Base-by-base conservation (phyloP, 257 asterid species). In the Avicennia marina region DNA sequence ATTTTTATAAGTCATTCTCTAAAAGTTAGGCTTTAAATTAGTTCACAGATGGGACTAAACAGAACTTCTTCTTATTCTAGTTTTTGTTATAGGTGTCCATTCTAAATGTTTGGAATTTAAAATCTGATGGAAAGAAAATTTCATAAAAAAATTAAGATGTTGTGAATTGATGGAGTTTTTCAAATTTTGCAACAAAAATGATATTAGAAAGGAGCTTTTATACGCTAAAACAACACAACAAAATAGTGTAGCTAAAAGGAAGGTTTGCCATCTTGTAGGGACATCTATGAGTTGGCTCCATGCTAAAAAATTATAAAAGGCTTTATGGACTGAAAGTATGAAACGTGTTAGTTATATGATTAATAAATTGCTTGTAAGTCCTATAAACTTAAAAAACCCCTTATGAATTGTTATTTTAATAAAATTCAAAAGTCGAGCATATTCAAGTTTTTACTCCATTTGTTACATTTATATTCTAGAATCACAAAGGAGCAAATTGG, bases 401-500 rank as follows among this genome's bases (percentile, higher is more conserved):
- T 0, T 44, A 19, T 44, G 55, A 46, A 42, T 1, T 50, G 33
- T 3, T 49, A 6, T 16, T 11, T 4, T 34, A 12, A 7, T 45
- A 63, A 42, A 52, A 63, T 9, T 27, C 45, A 0, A 40, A 0
- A 0, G 12, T 52, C 4, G 43, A 53, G 6, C 41, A 63, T 19
- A 2, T 53, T 6, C 19, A 15, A 2, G 16, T 41, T 0, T 63
- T 63, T 53, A 39, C 0, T 53, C 55, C 1, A 19, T 63, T 3
- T 61, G 22, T 18, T 46, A 60, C 21, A 38, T 60, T 32, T 51
- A 60, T 18, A 57, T 33, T 6, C 57, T 20, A 1, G 15, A 48
- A 18, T 68, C 49, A 0, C 43, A 33, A 46, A 13, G 55, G 1
- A 62, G 19, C n/a, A 68, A 61, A 20, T 11, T 68, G 0, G 69